Conservation (phyloP, 352 stramenopile species). For the Phytophthora foliorum region DNA sequence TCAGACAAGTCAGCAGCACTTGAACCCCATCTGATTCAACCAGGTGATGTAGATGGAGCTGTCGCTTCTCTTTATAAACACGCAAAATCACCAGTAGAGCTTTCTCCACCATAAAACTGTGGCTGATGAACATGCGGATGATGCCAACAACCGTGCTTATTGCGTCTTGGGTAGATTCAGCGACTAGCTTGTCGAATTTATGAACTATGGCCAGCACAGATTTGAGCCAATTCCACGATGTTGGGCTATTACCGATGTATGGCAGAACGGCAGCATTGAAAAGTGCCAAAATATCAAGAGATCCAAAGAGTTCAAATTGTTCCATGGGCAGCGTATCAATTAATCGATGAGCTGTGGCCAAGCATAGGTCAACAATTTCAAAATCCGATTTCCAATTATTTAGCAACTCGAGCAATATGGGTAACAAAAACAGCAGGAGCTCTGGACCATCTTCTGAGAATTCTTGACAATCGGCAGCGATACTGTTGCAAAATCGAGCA, state of each 20-base stretch:
- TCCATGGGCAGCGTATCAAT: not conserved
- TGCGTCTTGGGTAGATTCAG: slow-evolving; percentile 17
- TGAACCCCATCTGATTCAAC: slow-evolving; percentile 23
- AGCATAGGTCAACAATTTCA: slow-evolving; percentile 27
- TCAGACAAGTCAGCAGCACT: slow-evolving; percentile 31
- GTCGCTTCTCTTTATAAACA: slow-evolving; percentile 22
- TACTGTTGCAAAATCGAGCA: slow-evolving; percentile 29
- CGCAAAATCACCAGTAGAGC: slow-evolving; percentile 15
- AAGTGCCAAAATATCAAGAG: slow-evolving; percentile 17
- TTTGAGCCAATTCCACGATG: slow-evolving; percentile 38
- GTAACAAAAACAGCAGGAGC: slow-evolving; percentile 9
- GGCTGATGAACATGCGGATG: slow-evolving; percentile 35
- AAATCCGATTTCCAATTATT: slow-evolving; percentile 30
- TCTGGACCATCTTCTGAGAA: slow-evolving; percentile 1
- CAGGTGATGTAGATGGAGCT: slow-evolving; percentile 24
- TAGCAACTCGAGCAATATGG: slow-evolving; percentile 30
- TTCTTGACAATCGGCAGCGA: slow-evolving; percentile 13
- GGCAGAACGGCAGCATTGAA: slow-evolving; percentile 17
- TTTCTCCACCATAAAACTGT: slow-evolving; percentile 36
- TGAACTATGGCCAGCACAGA: slow-evolving; percentile 13
- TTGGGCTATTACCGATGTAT: slow-evolving; percentile 18
- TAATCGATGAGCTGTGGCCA: slow-evolving; percentile 13
- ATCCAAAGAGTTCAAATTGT: not conserved
- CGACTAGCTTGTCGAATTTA: slow-evolving; percentile 11
- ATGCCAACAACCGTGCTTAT: slow-evolving; percentile 9